Evolutionary conservation across 768 basidiomycete species (phyloP), one percentile per base, ranked within the genome.

Genomic region (Chlorophyllum brunneum): DNA sequence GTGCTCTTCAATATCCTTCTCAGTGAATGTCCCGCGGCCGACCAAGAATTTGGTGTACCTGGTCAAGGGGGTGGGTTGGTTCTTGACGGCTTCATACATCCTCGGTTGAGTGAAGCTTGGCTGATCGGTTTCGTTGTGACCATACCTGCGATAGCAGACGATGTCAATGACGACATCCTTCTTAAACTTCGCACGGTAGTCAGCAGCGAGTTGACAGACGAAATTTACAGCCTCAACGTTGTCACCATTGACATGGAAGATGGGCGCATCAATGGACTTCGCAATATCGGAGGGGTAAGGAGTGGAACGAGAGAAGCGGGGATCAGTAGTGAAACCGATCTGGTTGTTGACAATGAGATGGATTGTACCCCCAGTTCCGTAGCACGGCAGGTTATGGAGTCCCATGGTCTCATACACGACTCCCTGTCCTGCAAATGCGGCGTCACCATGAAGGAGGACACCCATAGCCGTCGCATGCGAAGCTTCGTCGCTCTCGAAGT

Each of bases 101-200:
- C 91, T 81, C 5, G 97, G 97, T 68, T 99, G 97, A 8, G 97
- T 98, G 76, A 99, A 99, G 68, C 83, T 88, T 22, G 97, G 97
- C 68, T 99, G 97, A 65, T 99, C 97, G 8, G 94, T 98, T 71
- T 99, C 97, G 69, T 99, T 99, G 74, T 99, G 97, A n/a, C 97
- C 97, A 65, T 98, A 85, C 49, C 94, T 92, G 58, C 97, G 90
- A 75, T 98, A 99, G 73, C 97, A 99, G 52, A 99, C 95, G 52
- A 99, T 92, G 69, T 99, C 95, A 56, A 99, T 73, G 62, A 99
- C 95, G 57, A 99, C 95, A 66, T 99, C 97, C 75, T 91, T 95
- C 80, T 95, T 97, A 80, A 86, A 99, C 72, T 93, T 95, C 59
- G 95, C 94, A 44, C 95, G 86, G 73, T 92, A 99, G 68, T 99